These are phyloP conservation scores for Saccharomyces pastorianus DNA, from an alignment of 1,139 yeast species.

Conservation along the genomic window DNA sequence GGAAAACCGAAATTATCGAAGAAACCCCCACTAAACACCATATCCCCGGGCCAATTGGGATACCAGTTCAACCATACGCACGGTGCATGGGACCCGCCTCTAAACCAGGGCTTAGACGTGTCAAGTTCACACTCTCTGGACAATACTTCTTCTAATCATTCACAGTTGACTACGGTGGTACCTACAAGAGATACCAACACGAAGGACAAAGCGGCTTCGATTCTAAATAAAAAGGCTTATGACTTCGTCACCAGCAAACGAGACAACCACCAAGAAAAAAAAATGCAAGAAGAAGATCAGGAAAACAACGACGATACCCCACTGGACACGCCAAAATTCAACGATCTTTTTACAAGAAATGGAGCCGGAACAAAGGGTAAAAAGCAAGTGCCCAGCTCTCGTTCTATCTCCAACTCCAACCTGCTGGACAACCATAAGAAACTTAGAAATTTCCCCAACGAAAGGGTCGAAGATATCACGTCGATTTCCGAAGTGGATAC, in stretches of 20 bases:
- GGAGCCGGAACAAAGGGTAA: neutral
- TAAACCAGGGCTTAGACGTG: slow-evolving; percentile 14
- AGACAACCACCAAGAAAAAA: neutral
- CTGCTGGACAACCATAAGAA: neutral
- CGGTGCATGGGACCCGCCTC: slow-evolving; percentile 27
- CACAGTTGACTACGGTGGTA: slow-evolving; percentile 1
- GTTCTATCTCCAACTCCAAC: neutral
- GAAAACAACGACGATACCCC: slow-evolving; percentile 18
- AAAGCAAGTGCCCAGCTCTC: neutral
- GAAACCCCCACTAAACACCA: neutral
- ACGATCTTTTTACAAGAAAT: slow-evolving; percentile 1
- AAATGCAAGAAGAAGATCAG: neutral
- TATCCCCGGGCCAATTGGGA: slow-evolving; percentile 25
- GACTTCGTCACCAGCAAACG: neutral
- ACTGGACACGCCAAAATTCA: slow-evolving; percentile 22
- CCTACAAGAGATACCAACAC: neutral
- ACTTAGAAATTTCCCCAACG: neutral
- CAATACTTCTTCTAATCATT: slow-evolving; percentile 9
- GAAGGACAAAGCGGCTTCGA: neutral
- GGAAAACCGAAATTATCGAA: neutral
- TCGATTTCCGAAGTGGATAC: slow-evolving; percentile 9
- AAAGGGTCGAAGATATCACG: neutral
- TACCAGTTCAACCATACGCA: slow-evolving; percentile 22
- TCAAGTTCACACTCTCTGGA: slow-evolving; percentile 20
- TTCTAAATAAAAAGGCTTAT: neutral